Evolutionary conservation across 495 filamentous ascomycete species (phyloP).

Genomic region (Trypethelium eluteriae): DNA sequence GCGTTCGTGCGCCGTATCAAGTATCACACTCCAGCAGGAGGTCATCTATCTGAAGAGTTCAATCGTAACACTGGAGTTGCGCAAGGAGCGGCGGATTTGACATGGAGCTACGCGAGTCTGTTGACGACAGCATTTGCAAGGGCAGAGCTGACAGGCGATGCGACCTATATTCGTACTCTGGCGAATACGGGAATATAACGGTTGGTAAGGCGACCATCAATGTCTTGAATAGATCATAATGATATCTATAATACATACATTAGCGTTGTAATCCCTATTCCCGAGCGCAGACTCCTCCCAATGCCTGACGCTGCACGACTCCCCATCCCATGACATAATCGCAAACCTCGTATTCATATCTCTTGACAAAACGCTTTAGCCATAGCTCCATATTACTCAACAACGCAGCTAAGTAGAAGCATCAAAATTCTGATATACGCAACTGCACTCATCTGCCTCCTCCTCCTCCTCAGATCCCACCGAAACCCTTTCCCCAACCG

Average conservation of each 20-base stretch:
- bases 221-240: neutral
- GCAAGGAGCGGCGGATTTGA: constrained; percentile 24
- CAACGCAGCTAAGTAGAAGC: neutral
- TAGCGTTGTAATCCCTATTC: neutral
- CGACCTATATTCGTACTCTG: constrained; percentile 17
- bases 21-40: constrained; percentile 24
- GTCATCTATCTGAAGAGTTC: constrained; percentile 23
- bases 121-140: constrained; percentile 26
- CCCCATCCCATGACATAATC: neutral
- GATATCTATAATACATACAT: neutral
- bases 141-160: constrained; percentile 19
- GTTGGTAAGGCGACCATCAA: neutral
- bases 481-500: constrained; percentile 19
- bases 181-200: constrained; percentile 19
- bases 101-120: constrained; percentile 26
- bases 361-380: too few relatives aligned
- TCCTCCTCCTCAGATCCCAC: constrained; percentile 20
- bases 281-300: neutral
- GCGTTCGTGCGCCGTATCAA: constrained; percentile 27
- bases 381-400: neutral
- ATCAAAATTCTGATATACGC: constrained; percentile 32
- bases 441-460: constrained; percentile 24
- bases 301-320: neutral
- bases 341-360: too few relatives aligned
- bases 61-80: constrained; percentile 24